Evolutionary conservation across 352 stramenopile species (phyloP).

Genomic region (Plasmopara muralis): DNA sequence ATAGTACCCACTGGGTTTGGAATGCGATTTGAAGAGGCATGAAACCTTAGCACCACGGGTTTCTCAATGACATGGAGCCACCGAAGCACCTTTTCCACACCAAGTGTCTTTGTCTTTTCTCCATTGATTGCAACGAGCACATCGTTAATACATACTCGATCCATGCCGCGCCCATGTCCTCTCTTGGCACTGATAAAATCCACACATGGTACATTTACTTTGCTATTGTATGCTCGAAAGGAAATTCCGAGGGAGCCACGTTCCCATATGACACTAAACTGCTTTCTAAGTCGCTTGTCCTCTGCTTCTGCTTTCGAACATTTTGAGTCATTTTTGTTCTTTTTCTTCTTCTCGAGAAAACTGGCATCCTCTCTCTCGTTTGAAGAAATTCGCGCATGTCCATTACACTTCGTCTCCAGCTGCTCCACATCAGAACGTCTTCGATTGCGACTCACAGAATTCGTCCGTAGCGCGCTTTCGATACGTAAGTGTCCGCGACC

Average conservation of each 20-base stretch:
- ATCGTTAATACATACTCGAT: slow-evolving; percentile 71
- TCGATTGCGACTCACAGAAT: slow-evolving; percentile 4
- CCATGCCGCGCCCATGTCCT: slow-evolving; percentile 65
- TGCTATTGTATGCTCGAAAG: slow-evolving; percentile 58
- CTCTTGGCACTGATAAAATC: slow-evolving; percentile 52
- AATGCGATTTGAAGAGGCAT: slow-evolving; percentile 69
- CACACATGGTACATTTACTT: slow-evolving; percentile 66
- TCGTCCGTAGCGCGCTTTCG: slow-evolving; percentile 7
- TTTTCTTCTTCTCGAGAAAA: slow-evolving; percentile 12
- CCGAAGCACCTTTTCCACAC: slow-evolving; percentile 67
- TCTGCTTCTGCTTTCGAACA: slow-evolving; percentile 11
- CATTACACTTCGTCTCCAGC: slow-evolving; percentile 14
- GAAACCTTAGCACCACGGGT: slow-evolving; percentile 68
- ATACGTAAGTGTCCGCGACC: slow-evolving; percentile 8
- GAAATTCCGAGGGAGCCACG: slow-evolving; percentile 59
- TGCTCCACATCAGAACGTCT: slow-evolving; percentile 11
- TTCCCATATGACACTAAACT: slow-evolving; percentile 74
- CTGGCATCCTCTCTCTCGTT: slow-evolving; percentile 15
- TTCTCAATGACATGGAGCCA: slow-evolving; percentile 75
- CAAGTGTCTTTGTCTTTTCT: slow-evolving; percentile 66
- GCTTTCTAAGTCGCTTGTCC: slow-evolving; percentile 46
- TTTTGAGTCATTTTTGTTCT: slow-evolving; percentile 20
- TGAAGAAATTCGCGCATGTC: slow-evolving; percentile 11
- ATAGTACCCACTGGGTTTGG: slow-evolving; percentile 18
- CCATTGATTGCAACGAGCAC: slow-evolving; percentile 78